phyloP scores from a whole-genome alignment of 140 eudicot genomes.

The Bidens hawaiensis region DNA sequence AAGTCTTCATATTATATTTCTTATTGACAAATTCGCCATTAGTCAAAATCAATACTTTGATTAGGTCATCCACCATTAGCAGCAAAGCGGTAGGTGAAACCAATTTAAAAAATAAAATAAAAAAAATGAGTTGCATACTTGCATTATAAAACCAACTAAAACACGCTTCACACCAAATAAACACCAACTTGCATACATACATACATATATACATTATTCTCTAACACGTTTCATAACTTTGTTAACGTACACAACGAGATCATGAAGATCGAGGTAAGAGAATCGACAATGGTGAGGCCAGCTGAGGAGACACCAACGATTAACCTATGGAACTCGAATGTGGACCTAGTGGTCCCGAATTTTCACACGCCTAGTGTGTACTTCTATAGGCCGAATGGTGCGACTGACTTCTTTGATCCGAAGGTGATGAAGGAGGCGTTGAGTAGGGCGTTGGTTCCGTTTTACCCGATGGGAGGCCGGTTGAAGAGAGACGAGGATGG shows the following conservation, averaged over 20 bases:
- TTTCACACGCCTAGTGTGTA: slow-evolving; percentile 1
- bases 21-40: not conserved
- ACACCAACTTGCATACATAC: not conserved
- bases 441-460: slow-evolving; percentile 5
- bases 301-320: not conserved
- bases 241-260: not conserved
- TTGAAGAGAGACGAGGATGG: slow-evolving; percentile 5
- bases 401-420: slow-evolving; percentile 4
- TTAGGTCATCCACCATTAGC: not conserved
- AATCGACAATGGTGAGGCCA: slow-evolving; percentile 8
- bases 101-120: too few species aligned
- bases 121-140: too few species aligned
- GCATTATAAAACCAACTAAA: not conserved
- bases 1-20: not conserved
- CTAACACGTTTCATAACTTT: not conserved
- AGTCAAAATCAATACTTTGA: not conserved
- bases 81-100: not conserved
- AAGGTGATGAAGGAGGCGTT: slow-evolving; percentile 8
- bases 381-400: slow-evolving; percentile 5
- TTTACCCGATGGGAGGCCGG: slow-evolving; percentile 12
- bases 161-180: not conserved
- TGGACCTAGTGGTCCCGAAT: slow-evolving; percentile 5
- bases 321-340: slow-evolving; percentile 5
- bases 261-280: not conserved
- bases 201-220: not conserved